Evolutionary conservation across 495 filamentous ascomycete genomes (phyloP).

Genomic region (Penicillium cinerascens): DNA sequence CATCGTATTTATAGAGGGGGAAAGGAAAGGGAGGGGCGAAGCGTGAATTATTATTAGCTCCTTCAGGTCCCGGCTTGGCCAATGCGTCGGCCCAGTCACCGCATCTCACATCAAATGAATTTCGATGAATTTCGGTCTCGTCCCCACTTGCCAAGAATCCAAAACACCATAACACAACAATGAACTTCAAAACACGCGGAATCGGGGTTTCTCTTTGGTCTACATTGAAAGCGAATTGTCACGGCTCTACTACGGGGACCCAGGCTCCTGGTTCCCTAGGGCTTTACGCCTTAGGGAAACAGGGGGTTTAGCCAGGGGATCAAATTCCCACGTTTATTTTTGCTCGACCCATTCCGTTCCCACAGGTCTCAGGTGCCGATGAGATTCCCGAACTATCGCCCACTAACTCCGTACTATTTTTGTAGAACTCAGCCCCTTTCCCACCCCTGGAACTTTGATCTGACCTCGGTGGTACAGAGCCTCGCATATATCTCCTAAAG

Average conservation of each 20-base stretch:
- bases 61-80: background rate
- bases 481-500: background rate
- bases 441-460: background rate
- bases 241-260: too few relatives aligned
- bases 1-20: constrained; percentile 30
- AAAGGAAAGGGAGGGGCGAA: constrained; percentile 19
- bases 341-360: constrained; percentile 1
- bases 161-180: background rate
- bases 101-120: background rate
- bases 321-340: background rate
- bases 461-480: background rate
- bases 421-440: background rate
- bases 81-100: background rate
- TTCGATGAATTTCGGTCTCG: background rate
- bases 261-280: too few relatives aligned
- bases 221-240: too few relatives aligned
- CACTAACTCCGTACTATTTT: background rate
- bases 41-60: background rate
- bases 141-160: background rate
- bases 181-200: background rate
- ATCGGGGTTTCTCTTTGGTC: too few relatives aligned
- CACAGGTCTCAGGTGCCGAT: background rate
- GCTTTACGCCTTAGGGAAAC: too few relatives aligned
- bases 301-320: background rate
- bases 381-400: background rate